These are phyloP conservation scores for Knoxdaviesia proteae DNA, from an alignment of 2,329 filamentous ascomycete species.

Conservation along the genomic window DNA sequence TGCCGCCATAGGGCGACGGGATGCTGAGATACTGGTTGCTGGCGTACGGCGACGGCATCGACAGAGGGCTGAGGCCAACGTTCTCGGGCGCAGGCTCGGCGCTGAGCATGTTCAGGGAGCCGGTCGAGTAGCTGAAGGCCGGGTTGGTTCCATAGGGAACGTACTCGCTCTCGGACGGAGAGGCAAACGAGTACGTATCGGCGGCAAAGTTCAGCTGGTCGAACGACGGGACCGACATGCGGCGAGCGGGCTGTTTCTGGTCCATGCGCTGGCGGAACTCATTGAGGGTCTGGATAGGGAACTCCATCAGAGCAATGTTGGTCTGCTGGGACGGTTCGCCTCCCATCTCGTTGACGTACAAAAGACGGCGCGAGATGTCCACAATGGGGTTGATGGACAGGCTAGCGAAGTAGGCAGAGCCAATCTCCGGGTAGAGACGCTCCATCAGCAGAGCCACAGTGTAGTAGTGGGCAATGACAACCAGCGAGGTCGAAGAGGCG, in stretches of 20 bases:
- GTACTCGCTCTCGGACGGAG: conserved; percentile 16
- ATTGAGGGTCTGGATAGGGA: conserved; percentile 46
- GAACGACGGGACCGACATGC: conserved; percentile 40
- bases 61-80: conserved; percentile 26
- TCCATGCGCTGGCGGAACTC: conserved; percentile 52
- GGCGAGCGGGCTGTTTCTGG: conserved; percentile 38
- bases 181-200: neutral
- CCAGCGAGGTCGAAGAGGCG: conserved; percentile 54
- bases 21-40: conserved; percentile 39
- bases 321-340: conserved; percentile 18
- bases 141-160: conserved; percentile 32
- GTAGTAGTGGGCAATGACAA: conserved; percentile 82
- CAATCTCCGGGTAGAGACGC: conserved; percentile 78
- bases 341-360: no score
- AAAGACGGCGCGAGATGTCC: conserved; percentile 33
- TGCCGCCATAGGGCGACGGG: conserved; percentile 37
- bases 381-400: conserved; percentile 66
- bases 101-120: conserved; percentile 36
- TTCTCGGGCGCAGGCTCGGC: conserved; percentile 23
- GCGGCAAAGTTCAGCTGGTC: conserved; percentile 32
- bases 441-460: conserved; percentile 73
- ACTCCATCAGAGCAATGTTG: conserved; percentile 48
- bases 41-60: conserved; percentile 32
- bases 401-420: conserved; percentile 69
- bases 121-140: conserved; percentile 42